Evolutionary conservation across 176 grass and related monocot genomes (phyloP), one percentile per base, ranked within the genome.

Genomic region (Bolboschoenus planiculmis): DNA sequence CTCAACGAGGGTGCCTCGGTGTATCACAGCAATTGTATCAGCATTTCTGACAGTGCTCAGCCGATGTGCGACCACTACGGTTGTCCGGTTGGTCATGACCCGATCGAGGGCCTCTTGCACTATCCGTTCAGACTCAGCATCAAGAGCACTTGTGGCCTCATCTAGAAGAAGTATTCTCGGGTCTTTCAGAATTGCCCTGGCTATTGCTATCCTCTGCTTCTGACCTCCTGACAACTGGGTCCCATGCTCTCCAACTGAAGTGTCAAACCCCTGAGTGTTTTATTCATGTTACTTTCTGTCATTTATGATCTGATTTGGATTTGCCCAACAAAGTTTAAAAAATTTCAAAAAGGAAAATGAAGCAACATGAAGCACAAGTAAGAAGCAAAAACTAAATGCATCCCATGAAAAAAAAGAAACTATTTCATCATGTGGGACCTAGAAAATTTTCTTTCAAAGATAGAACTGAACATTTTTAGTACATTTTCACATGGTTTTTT

Each of bases 201-300:
- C 94, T 5, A 97, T 97, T 63, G 94, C 94, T 88, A 97, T 91
- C 84, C 94, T 97, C 84, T 97, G 94, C 82, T 97, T 97, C 83
- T 97, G 94, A 39, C 94, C 94, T 66, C 94, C 94, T 58, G 94
- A 97, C 79, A 97, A 72, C 51, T 93, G 94, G 55, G 91, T 91
- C 60, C 94, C 94, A 74, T 97, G 91, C 67, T 93, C 87, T 72
- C 91, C 94, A 85, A 91, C 94, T 21, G 87, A 76, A n/a, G 94
- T 91, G 31, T 97, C 94, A 84, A 97, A 85, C 14, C 91, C 94
- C 94, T 97, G 83, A 48, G 33, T 26, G 30, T 64, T 81, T 70
- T 56, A 59, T 15, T 43, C 23, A 79, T 73, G 8, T 77, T 77
- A 34, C 5, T 77, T 31, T 77, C 14, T 37, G 18, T 73, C 34